Evolutionary conservation across 805 yeast species (phyloP), one percentile per base, ranked within the genome.

Genomic region (Torulaspora maleeae): DNA sequence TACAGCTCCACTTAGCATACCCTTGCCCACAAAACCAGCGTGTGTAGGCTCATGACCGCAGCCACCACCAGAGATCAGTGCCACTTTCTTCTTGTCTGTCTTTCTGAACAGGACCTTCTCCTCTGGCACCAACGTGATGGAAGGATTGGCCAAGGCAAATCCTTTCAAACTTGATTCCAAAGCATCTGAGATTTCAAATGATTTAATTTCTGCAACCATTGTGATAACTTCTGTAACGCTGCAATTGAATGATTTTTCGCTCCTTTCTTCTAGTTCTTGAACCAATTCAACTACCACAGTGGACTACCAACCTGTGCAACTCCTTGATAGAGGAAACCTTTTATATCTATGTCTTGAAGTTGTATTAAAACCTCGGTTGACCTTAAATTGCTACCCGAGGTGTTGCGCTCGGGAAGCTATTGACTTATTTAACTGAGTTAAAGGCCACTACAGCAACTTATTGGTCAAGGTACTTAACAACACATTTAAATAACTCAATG

Each of bases 21-120:
- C 95, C 11, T 79, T 74, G 10, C 97, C 97, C 17, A 90, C 89
- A 63, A 80, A 90, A 0, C 96, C 97, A 7, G 86, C 90, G 59
- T 91, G 97, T 3, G 89, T 74, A 20, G 97, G 97, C 66, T 90
- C 98, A 61, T 90, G 98, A 38, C 98, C 98, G 11, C 90, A 80
- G 22, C 97, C 97, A 45, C 98, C 98, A 48, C 97, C 96, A 27
- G 95, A 81, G 22, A 90, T 69, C 40, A 90, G 59, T 5, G 86
- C 77, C 36, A 89, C 84, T 57, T 86, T 83, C 22, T 72, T 67
- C 43, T 67, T 50, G 40, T 56, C 50, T 13, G 59, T 61, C 24
- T 59, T 54, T 42, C 75, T 63, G 52, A 60, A 67, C 15, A 71
- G 52, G 9, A 72, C 53, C 41, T 68, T 71, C 44, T 71, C 74